Percentiles rank a stretch among this genome's conserved stretches.
These are phyloP conservation scores for Colletotrichum sp. DNA, from an alignment of 2,329 filamentous ascomycete genomes.

Conservation along the genomic window DNA sequence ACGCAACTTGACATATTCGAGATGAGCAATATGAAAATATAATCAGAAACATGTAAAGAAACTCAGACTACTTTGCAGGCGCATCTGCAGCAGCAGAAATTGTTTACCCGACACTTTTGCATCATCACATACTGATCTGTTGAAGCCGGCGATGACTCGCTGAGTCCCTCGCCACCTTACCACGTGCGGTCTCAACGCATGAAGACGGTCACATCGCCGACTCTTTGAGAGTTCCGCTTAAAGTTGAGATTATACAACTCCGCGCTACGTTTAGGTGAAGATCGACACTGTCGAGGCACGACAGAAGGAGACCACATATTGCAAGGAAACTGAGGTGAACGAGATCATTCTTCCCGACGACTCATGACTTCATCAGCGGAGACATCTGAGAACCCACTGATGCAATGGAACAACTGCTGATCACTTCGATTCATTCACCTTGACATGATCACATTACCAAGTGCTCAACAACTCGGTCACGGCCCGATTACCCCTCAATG, in stretches of 20 bases:
- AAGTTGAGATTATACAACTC: neutral
- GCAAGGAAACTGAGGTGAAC: neutral
- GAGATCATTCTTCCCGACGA: neutral
- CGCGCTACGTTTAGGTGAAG: neutral
- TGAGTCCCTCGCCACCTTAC: neutral
- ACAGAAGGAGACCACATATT: neutral
- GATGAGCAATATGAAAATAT: fast-evolving
- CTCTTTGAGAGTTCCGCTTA: neutral
- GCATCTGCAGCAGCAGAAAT: neutral
- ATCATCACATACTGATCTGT: neutral
- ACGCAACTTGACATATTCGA: neutral
- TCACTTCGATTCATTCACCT: neutral
- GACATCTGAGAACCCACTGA: neutral
- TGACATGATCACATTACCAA: neutral
- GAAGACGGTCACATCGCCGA: neutral
- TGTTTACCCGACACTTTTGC: neutral
- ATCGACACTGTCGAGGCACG: neutral
- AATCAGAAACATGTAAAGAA: fast-evolving
- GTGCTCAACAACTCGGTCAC: neutral
- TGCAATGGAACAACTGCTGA: neutral
- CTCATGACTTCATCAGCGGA: neutral
- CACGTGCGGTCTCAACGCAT: neutral
- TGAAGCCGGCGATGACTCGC: neutral
- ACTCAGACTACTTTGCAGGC: neutral
- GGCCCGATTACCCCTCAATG: neutral